A percentile compares a stretch with the other conserved stretches of the same genome.
Evolutionary conservation across 345 rosid genomes (phyloP).

Genomic region (Turnera subulata): DNA sequence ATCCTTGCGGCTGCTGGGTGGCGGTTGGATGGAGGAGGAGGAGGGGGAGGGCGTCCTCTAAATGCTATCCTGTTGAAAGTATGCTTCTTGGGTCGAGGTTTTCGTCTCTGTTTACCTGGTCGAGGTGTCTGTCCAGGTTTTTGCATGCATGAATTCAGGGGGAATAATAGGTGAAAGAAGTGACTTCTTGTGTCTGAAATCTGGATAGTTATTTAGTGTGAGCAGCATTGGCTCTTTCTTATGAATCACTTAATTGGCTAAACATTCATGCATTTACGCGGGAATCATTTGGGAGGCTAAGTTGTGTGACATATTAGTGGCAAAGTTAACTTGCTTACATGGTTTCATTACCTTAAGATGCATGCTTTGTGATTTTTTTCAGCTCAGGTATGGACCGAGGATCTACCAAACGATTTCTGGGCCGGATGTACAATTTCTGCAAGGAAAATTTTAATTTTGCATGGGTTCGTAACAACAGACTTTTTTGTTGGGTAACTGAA

Average conservation of each 20-base stretch:
- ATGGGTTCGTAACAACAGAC: slow-evolving; percentile 85
- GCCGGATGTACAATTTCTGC: slow-evolving; percentile 60
- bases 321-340: not conserved
- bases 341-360: no score
- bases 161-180: no score
- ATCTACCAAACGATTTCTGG: slow-evolving; percentile 61
- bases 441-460: slow-evolving; percentile 76
- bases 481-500: slow-evolving; percentile 58
- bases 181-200: no score
- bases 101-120: not conserved
- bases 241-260: not conserved
- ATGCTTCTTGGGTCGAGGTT: not conserved
- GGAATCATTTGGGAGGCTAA: not conserved
- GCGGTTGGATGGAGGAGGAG: slow-evolving; percentile 17
- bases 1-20: slow-evolving; percentile 58
- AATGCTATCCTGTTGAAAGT: slow-evolving; percentile 70
- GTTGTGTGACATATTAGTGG: not conserved
- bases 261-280: not conserved
- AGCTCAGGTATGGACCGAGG: slow-evolving; percentile 72
- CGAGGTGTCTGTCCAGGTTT: no score
- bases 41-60: slow-evolving; percentile 21
- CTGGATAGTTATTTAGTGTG: no score
- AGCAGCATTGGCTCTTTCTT: no score
- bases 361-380: slow-evolving; percentile 12
- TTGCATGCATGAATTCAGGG: no score